Evolutionary conservation across 2,329 filamentous ascomycete genomes (phyloP), one percentile per base, ranked within the genome.

Genomic region (Alternaria arbusti): DNA sequence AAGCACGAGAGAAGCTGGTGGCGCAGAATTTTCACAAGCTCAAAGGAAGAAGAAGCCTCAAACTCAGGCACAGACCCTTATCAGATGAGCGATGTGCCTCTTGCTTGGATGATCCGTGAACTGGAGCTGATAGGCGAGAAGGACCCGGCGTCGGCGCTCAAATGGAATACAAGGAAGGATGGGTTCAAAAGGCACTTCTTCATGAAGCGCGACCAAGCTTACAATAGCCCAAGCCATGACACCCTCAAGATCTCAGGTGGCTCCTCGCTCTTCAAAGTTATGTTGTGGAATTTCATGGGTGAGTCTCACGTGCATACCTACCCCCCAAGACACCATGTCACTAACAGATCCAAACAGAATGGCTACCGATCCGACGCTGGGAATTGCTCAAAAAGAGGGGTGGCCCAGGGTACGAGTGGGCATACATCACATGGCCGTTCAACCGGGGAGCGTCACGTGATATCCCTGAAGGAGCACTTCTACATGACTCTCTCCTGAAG

Each of bases 101-200:
- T 58, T n/a, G 55, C 55, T 50, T 58, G 55, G 55, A 58, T 58
- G 55, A 58, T 58, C 30, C 55, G 55, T 32, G 55, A 58, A 20
- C 20, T 58, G 45, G 55, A 57, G 23, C 9, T 50, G 17, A n/a
- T 57, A 26, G 55, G 44, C n/a, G 28, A 40, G 22, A 12, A 43
- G 23, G 55, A 47, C 20, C 20, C 45, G 12, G 45, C 17, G 12
- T 40, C 55, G n/a, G 55, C 55, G 4, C n/a, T 58, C 22, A 49
- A 23, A 23, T 58, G 55, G 55, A 43, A 17, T 28, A 4, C 6
- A 20, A 57, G 28, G 9, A 57, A 50, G 22, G 15, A 57, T 10
- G 55, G 55, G 4, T 57, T 57, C 55, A 57, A 57, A 44, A 36
- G 22, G 17, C 28, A 57, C 22, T 57, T 57, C 32, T 57, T 26